Evolutionary conservation across 352 stramenopile genomes (phyloP).

Genomic region (Blastocystis sp.): DNA sequence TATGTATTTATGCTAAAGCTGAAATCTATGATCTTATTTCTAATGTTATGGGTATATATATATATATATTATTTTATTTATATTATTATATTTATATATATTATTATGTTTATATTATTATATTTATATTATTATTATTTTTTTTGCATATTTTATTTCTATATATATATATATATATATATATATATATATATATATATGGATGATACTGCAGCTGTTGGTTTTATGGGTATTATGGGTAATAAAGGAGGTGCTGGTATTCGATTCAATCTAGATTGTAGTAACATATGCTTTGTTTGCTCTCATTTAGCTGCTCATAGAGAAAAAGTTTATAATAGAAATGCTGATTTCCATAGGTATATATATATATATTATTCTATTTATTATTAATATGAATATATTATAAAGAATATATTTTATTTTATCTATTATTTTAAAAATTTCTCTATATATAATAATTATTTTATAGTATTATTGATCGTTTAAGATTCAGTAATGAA

Average conservation of each 20-base stretch:
- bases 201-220: slow-evolving; percentile 69
- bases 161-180: slow-evolving; percentile 35
- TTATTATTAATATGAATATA: too few relatives aligned
- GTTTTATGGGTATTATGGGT: slow-evolving; percentile 92
- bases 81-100: slow-evolving; percentile 44
- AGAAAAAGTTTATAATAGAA: slow-evolving; percentile 82
- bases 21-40: slow-evolving; percentile 36
- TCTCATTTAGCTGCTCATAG: slow-evolving; percentile 88
- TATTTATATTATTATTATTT: neutral
- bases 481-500: slow-evolving; percentile 8
- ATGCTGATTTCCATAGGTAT: slow-evolving; percentile 93
- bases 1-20: slow-evolving; percentile 77
- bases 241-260: slow-evolving; percentile 93
- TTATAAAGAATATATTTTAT: slow-evolving; percentile 74
- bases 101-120: too few relatives aligned
- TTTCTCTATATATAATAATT: neutral
- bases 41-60: slow-evolving; percentile 34
- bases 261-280: slow-evolving; percentile 83
- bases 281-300: slow-evolving; percentile 91
- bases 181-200: slow-evolving; percentile 54
- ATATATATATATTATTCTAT: too few relatives aligned
- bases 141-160: too few relatives aligned
- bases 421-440: slow-evolving; percentile 50
- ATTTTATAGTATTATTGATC: slow-evolving; percentile 4
- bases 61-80: slow-evolving; percentile 55